Percentiles rank a stretch among this genome's conserved stretches.
Conservation (phyloP, 2,329 filamentous ascomycete species). For the Lasiodiplodia theobromae region DNA sequence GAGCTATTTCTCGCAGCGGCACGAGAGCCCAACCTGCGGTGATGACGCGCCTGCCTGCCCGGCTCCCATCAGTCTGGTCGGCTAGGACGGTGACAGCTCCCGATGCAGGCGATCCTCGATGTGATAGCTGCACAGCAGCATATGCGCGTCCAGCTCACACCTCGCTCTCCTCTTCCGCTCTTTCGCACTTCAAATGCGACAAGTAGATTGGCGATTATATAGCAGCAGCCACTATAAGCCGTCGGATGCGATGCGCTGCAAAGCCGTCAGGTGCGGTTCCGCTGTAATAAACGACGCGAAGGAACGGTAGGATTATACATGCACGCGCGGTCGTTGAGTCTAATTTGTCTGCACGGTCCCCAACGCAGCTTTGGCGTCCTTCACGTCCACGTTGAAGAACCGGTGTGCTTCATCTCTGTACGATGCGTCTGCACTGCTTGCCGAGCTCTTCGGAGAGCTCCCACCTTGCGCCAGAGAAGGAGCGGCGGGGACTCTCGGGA, state of each 20-base stretch:
- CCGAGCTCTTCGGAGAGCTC: background rate
- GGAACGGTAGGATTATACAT: background rate
- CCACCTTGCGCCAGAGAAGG: background rate
- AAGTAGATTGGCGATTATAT: background rate
- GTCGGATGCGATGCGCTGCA: background rate
- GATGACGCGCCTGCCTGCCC: conserved; percentile 9
- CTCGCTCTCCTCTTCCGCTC: conserved; percentile 3
- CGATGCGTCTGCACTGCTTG: background rate
- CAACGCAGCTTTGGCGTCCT: background rate
- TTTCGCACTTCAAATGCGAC: conserved; percentile 7
- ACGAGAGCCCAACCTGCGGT: conserved; percentile 10
- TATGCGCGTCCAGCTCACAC: conserved; percentile 19
- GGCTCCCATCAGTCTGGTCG: conserved; percentile 8
- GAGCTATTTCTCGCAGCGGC: conserved; percentile 16
- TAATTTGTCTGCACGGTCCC: background rate
- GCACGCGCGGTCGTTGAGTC: background rate
- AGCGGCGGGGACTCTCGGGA: background rate
- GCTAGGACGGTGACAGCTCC: conserved; percentile 18
- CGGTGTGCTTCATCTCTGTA: conserved; percentile 20
- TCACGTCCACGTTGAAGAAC: background rate
- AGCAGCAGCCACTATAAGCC: background rate
- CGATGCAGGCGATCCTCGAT: conserved; percentile 23
- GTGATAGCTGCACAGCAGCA: conserved; percentile 19
- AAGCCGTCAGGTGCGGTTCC: background rate
- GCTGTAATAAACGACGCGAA: background rate